Conservation (phyloP, 805 yeast genomes). For the Wickerhamiella azymoides region DNA sequence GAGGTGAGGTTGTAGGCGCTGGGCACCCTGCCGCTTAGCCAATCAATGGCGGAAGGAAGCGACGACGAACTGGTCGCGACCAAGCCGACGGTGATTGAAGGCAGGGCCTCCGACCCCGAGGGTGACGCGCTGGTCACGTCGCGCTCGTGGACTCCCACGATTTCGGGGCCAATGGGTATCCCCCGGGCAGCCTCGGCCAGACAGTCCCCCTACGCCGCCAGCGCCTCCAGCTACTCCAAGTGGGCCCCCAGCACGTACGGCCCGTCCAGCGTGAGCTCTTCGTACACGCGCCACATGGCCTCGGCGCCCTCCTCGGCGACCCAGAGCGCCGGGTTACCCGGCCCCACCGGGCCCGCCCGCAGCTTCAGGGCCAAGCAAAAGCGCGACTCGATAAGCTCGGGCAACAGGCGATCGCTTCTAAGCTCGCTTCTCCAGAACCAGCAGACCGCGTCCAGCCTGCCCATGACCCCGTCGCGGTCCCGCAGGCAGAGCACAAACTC, state of each 20-base stretch:
- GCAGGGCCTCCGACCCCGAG: conserved; percentile 14
- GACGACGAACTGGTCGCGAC: conserved; percentile 14
- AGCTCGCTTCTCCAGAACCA: conserved; percentile 3
- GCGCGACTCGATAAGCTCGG: background rate
- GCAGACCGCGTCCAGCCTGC: background rate
- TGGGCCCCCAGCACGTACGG: conserved; percentile 20
- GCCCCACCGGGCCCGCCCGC: background rate
- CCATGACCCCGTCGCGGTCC: conserved; percentile 3
- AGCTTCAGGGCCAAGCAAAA: conserved; percentile 1
- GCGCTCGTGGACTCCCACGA: conserved; percentile 1
- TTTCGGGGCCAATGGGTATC: conserved; percentile 8
- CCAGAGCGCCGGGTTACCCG: conserved; percentile 17
- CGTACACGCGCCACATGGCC: background rate
- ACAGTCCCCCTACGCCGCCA: conserved; percentile 3
- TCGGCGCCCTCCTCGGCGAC: conserved; percentile 17
- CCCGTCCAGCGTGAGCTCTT: conserved; percentile 14
- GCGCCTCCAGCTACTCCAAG: conserved; percentile 18
- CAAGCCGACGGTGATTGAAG: conserved; percentile 20
- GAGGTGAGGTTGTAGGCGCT: too few relatives aligned
- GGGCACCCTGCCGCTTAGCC: background rate
- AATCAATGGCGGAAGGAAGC: conserved; percentile 6
- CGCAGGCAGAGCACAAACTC: conserved; percentile 4
- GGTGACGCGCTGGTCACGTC: background rate
- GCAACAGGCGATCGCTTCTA: background rate
- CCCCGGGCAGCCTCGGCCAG: conserved; percentile 8